phyloP scores from a whole-genome alignment of 2,329 filamentous ascomycete species.

The Talaromyces amestolkiae region DNA sequence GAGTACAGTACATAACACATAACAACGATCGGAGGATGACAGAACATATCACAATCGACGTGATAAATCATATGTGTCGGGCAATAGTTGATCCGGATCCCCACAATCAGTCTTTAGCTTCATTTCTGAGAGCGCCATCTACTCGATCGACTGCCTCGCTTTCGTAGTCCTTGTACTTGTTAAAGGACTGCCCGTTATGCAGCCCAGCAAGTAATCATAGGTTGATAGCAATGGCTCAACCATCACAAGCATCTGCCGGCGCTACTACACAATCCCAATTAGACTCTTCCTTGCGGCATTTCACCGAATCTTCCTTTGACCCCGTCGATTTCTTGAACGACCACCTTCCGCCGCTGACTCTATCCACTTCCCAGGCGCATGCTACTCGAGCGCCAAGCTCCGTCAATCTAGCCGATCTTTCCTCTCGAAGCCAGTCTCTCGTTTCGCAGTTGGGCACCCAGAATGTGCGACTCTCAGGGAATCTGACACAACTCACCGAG shows the following conservation, averaged over 20 bases:
- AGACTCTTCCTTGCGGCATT: slow-evolving; percentile 71
- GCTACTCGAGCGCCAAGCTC: slow-evolving; percentile 43
- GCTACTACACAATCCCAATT: slow-evolving; percentile 53
- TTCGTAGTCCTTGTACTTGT: background rate
- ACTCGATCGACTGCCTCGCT: no score
- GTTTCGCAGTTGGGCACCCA: slow-evolving; percentile 85
- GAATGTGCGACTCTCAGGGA: slow-evolving; percentile 75
- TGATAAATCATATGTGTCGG: background rate
- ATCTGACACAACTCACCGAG: slow-evolving; percentile 85
- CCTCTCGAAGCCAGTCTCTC: slow-evolving; percentile 76
- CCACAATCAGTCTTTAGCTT: background rate
- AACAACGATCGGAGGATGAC: background rate
- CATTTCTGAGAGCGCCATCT: background rate
- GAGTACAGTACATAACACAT: background rate
- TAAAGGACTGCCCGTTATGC: slow-evolving; percentile 6
- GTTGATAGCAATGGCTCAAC: slow-evolving; percentile 8
- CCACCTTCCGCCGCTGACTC: slow-evolving; percentile 65
- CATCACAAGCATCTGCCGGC: background rate
- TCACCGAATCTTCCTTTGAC: slow-evolving; percentile 75
- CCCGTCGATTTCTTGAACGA: slow-evolving; percentile 81
- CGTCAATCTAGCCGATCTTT: slow-evolving; percentile 71
- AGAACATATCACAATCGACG: background rate
- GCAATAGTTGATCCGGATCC: slow-evolving; percentile 5
- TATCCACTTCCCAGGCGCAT: slow-evolving; percentile 44
- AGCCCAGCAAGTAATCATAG: background rate